These are phyloP conservation scores for Hemileccinum impolitum DNA, from an alignment of 768 basidiomycete species.

Conservation along the genomic window DNA sequence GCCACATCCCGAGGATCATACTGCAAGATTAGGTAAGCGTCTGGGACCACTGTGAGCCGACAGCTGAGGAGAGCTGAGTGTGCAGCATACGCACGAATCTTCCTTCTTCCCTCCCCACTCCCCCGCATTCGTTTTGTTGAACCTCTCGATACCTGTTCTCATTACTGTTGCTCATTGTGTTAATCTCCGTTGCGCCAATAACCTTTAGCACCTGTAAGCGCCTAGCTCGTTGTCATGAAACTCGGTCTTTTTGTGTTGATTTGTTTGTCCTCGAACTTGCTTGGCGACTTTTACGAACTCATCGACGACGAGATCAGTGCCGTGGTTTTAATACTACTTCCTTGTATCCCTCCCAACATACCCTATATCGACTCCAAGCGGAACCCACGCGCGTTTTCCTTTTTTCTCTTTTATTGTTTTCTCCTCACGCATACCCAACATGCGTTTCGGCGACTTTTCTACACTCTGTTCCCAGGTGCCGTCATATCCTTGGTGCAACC, in stretches of 20 bases:
- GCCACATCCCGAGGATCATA: too few relatives aligned
- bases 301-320: slow-evolving; percentile 18
- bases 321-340: slow-evolving; percentile 22
- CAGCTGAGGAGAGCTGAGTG: too few relatives aligned
- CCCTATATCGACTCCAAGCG: slow-evolving; percentile 2
- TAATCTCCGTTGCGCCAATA: too few relatives aligned
- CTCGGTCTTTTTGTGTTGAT: slow-evolving; percentile 28
- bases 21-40: too few relatives aligned
- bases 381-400: slow-evolving; percentile 6
- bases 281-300: slow-evolving; percentile 25
- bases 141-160: background rate
- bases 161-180: too few relatives aligned
- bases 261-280: slow-evolving; percentile 29
- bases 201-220: slow-evolving; percentile 15
- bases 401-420: background rate
- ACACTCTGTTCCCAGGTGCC: slow-evolving; percentile 65
- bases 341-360: slow-evolving; percentile 14
- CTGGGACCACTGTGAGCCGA: too few relatives aligned
- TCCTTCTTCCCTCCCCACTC: background rate
- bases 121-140: too few relatives aligned
- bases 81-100: too few relatives aligned
- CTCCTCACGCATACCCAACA: slow-evolving; percentile 16
- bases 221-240: slow-evolving; percentile 17
- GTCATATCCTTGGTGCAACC: slow-evolving; percentile 90
- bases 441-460: slow-evolving; percentile 74